These are phyloP conservation scores for Penicillium samsonianum DNA, from an alignment of 495 filamentous ascomycete species.

Conservation along the genomic window DNA sequence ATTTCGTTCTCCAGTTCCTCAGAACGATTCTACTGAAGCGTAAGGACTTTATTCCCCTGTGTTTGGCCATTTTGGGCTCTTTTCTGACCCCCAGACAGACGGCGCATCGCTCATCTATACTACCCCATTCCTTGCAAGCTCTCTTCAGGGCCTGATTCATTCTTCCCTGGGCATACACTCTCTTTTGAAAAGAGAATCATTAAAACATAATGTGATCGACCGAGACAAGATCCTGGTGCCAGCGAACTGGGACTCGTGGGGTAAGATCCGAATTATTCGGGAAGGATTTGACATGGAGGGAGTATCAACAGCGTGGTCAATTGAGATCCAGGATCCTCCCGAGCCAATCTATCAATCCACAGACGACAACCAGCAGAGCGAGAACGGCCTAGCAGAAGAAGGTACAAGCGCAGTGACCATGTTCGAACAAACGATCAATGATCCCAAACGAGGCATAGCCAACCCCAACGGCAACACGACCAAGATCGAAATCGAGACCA, in stretches of 20 bases:
- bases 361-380: constrained; percentile 20
- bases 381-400: constrained; percentile 37
- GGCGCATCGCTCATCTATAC: constrained; percentile 91
- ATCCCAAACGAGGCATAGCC: constrained; percentile 64
- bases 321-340: constrained; percentile 67
- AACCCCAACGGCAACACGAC: constrained; percentile 47
- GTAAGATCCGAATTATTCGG: constrained; percentile 90
- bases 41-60: constrained; percentile 41
- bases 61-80: neutral
- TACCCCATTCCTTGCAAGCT: constrained; percentile 73
- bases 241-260: constrained; percentile 98
- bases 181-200: constrained; percentile 74
- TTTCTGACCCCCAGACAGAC: constrained; percentile 54
- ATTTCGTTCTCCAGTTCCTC: constrained; percentile 85
- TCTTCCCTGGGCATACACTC: constrained; percentile 88
- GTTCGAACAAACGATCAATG: constrained; percentile 78
- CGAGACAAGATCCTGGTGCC: constrained; percentile 92
- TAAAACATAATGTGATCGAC: constrained; percentile 96
- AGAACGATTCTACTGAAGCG: constrained; percentile 84
- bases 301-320: constrained; percentile 78
- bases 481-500: constrained; percentile 65
- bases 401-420: constrained; percentile 61
- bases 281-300: constrained; percentile 93
- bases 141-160: constrained; percentile 79
- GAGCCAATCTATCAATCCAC: constrained; percentile 34